Evolutionary conservation across 129 eudicot genomes (phyloP).

Genomic region (Flaveria bidentis): DNA sequence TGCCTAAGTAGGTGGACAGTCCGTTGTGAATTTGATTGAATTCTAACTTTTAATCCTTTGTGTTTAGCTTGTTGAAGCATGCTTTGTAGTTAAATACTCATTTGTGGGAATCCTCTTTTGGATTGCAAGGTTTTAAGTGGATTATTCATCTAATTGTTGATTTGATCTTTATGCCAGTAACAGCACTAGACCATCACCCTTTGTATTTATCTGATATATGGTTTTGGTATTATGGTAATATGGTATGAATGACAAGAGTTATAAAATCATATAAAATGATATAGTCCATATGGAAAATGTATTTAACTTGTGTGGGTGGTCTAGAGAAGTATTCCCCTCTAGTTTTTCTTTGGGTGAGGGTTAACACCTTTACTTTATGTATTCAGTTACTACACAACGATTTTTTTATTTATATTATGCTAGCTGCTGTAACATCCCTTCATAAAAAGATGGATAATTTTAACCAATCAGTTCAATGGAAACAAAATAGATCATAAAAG

Average conservation of each 20-base stretch:
- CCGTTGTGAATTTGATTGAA: not conserved
- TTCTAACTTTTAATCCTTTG: not conserved
- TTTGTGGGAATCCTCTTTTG: not conserved
- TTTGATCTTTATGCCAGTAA: not conserved
- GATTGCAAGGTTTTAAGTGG: conserved; percentile 7
- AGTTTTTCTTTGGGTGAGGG: not conserved
- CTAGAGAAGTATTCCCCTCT: not conserved
- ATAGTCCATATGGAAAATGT: not conserved
- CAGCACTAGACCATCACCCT: conserved; percentile 6
- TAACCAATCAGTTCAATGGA: not conserved
- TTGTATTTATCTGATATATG: not conserved
- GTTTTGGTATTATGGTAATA: not conserved
- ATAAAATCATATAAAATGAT: not conserved
- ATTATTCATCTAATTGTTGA: not conserved
- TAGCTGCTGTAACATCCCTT: not conserved
- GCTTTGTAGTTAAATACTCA: too few relatives aligned
- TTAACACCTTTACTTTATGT: not conserved
- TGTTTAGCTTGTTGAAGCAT: not conserved
- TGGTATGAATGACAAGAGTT: conserved; percentile 15
- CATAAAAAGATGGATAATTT: not conserved
- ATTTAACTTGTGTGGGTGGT: not conserved
- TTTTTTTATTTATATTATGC: not conserved
- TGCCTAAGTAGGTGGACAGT: conserved; percentile 6
- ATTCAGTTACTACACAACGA: not conserved
- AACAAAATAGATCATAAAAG: too few relatives aligned